These are phyloP conservation scores for Hymenochaete sp. DNA, from an alignment of 1,284 basidiomycete genomes.

Conservation along the genomic window DNA sequence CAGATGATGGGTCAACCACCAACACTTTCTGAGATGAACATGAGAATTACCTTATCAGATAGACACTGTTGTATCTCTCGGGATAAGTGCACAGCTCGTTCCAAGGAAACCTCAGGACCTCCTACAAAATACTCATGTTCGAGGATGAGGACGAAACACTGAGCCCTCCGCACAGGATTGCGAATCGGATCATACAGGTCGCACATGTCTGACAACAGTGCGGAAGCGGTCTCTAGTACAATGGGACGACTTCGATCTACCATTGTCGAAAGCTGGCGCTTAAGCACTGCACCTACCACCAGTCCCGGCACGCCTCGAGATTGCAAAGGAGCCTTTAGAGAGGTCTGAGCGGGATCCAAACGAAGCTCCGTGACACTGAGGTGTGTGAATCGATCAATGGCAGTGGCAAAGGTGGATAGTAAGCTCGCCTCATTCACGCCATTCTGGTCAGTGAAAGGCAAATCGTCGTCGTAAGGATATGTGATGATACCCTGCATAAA, in stretches of 20 bases:
- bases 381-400: conserved; percentile 59
- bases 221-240: conserved; percentile 31
- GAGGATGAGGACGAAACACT: conserved; percentile 42
- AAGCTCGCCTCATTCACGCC: conserved; percentile 51
- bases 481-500: conserved; percentile 10
- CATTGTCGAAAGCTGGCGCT: conserved; percentile 49
- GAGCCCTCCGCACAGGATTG: conserved; percentile 47
- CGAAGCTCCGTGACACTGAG: conserved; percentile 57
- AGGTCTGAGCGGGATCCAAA: conserved; percentile 38
- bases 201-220: conserved; percentile 41
- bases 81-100: conserved; percentile 25
- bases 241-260: conserved; percentile 49
- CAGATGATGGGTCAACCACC: background rate
- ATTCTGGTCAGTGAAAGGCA: conserved; percentile 26
- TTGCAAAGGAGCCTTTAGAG: conserved; percentile 29
- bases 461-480: conserved; percentile 40
- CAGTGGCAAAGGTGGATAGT: conserved; percentile 37
- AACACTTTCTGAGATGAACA: background rate
- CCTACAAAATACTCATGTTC: conserved; percentile 41
- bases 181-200: conserved; percentile 37
- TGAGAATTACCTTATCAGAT: conserved; percentile 6
- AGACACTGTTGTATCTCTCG: conserved; percentile 28
- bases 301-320: conserved; percentile 16
- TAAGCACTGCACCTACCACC: conserved; percentile 47
- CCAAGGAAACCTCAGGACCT: conserved; percentile 23